Conservation (phyloP, 2,329 filamentous ascomycete genomes). For the Trichoderma atroviride region DNA sequence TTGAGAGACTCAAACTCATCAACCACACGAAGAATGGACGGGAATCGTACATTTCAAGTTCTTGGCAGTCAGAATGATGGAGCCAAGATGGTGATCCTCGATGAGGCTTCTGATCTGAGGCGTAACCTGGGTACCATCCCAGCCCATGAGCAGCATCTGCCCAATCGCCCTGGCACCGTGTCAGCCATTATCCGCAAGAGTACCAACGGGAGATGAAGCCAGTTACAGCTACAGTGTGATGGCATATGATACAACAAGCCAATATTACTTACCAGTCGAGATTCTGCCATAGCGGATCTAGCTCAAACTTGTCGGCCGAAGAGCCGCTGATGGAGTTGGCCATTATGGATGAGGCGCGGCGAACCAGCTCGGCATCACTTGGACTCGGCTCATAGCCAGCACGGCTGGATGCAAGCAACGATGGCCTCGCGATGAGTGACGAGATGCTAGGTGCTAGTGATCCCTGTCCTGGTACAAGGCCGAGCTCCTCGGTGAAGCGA, state of each 20-base stretch:
- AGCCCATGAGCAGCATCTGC: conserved; percentile 81
- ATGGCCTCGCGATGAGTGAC: background rate
- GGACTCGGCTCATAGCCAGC: conserved; percentile 1
- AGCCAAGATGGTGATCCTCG: conserved; percentile 83
- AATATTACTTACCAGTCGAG: conserved; percentile 67
- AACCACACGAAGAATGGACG: background rate
- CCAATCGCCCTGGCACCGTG: conserved; percentile 63
- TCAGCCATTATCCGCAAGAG: conserved; percentile 32
- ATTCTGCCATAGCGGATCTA: conserved; percentile 72
- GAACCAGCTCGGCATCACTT: conserved; percentile 16
- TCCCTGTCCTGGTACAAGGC: background rate
- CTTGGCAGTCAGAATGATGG: conserved; percentile 81
- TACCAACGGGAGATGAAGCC: background rate
- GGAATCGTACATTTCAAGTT: conserved; percentile 73
- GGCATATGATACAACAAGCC: background rate
- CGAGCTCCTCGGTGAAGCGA: background rate
- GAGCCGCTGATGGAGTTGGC: conserved; percentile 38
- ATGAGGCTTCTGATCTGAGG: conserved; percentile 81
- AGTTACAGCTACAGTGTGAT: background rate
- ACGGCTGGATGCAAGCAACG: background rate
- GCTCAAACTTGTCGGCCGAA: conserved; percentile 35
- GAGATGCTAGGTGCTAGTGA: background rate
- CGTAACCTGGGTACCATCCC: conserved; percentile 81
- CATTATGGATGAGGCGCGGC: conserved; percentile 31
- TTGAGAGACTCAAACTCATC: background rate